These are phyloP conservation scores for Dothideomycetes sp. DNA, from an alignment of 2,329 filamentous ascomycete genomes.

Conservation along the genomic window DNA sequence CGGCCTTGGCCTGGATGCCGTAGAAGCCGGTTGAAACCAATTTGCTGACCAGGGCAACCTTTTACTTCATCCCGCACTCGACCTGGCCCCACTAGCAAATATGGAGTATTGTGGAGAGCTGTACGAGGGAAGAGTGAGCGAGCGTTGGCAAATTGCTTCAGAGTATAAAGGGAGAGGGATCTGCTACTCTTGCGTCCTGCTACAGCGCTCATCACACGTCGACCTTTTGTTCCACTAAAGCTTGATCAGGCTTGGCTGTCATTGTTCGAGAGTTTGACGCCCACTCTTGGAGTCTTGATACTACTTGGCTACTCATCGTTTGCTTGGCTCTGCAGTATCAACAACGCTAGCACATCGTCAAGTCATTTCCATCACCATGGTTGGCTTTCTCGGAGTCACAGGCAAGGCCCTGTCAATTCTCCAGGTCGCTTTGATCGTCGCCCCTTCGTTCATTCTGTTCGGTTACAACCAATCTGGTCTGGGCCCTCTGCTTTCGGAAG, in stretches of 20 bases:
- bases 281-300: constrained; percentile 7
- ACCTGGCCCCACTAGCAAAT: constrained; percentile 12
- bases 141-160: constrained; percentile 1
- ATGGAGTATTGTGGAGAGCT: constrained; percentile 12
- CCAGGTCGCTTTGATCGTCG: constrained; percentile 30
- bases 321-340: background rate
- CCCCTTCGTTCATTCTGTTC: constrained; percentile 39
- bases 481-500: constrained; percentile 38
- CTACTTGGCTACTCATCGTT: background rate
- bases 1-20: constrained; percentile 10
- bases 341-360: constrained; percentile 4
- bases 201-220: constrained; percentile 6
- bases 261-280: constrained; percentile 1
- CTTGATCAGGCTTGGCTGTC: constrained; percentile 9
- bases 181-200: constrained; percentile 8
- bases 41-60: constrained; percentile 9
- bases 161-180: constrained; percentile 11
- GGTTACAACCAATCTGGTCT: constrained; percentile 45
- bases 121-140: constrained; percentile 1
- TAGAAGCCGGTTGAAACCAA: constrained; percentile 3
- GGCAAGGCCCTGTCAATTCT: constrained; percentile 19
- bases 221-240: background rate
- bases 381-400: constrained; percentile 15
- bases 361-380: background rate
- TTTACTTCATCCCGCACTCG: constrained; percentile 8